Evolutionary conservation across 139 green algal species (phyloP), one percentile per base, ranked within the genome.

Genomic region (Yamagishiella unicocca): DNA sequence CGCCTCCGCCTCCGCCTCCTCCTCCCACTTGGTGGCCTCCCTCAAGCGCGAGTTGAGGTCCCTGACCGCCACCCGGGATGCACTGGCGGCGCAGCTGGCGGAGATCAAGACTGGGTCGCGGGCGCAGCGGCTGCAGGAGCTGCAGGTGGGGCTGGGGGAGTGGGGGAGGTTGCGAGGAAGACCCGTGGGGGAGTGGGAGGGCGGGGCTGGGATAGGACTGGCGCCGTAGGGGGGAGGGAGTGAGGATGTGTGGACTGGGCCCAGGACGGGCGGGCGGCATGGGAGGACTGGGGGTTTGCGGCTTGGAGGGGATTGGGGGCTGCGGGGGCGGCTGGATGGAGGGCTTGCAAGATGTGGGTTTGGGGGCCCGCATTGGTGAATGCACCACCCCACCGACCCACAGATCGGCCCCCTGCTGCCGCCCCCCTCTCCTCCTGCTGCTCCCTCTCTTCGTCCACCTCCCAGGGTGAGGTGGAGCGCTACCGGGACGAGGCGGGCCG

Each of bases 51-150:
- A 87, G 67, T 29, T 87, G 38, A 67, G 82, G 10, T 6, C 54
- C 8, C 67, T 87, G 82, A 50, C 67, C 35, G 82, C 82, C 25
- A 87, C 82, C 0, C 35, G 82, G 17, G 82, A 87, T 35, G 82
- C 82, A 4, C 82, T 87, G 67, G 82, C 82, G 37, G 35, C 50
- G 1, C 67, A 87, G 82, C 67, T 87, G 45, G 82, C 50, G 66
- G 67, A 79, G 46, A 7, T 81, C 4, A 80, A 55, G 82, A 21
- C 42, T 4, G 21, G 25, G 22, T n/a, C 46, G 7, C 46, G 46
- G 10, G 67, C 50, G 45, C 66, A 70, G 82, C 37, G 37, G 46
- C 50, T 81, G 35, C 42, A 64, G 67, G 82, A 80, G 67, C 82
- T 87, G 35, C 67, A 68, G 46, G 46, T 82, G 50, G n/a, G 74